phyloP scores from a whole-genome alignment of 352 stramenopile genomes.

The Phytophthora boehmeriae region DNA sequence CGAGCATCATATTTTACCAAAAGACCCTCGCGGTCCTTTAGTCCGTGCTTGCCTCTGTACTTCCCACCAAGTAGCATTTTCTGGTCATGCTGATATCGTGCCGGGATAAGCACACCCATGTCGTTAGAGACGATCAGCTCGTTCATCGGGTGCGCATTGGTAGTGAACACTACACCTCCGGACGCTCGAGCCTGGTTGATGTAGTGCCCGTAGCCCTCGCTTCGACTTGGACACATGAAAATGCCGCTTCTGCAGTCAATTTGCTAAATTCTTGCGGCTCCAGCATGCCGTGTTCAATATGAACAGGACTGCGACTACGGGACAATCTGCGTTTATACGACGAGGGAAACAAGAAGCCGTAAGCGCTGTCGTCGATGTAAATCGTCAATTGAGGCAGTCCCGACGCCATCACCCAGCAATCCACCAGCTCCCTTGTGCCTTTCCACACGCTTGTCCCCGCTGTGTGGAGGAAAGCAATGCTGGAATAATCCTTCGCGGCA shows the following conservation, averaged over 20 bases:
- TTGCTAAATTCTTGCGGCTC: conserved; percentile 37
- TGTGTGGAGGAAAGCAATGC: conserved; percentile 37
- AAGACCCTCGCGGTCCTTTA: conserved; percentile 16
- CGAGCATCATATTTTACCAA: conserved; percentile 7
- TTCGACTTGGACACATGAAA: conserved; percentile 57
- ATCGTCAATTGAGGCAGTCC: conserved; percentile 45
- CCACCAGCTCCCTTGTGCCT: conserved; percentile 38
- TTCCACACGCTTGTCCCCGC: conserved; percentile 41
- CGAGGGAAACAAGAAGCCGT: conserved; percentile 18
- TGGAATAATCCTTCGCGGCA: conserved; percentile 28
- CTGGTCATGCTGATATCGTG: conserved; percentile 1
- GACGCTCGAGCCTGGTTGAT: conserved; percentile 56
- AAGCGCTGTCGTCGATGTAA: conserved; percentile 41
- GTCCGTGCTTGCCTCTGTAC: conserved; percentile 18
- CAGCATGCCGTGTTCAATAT: conserved; percentile 33
- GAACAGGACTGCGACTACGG: conserved; percentile 21
- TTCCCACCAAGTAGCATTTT: conserved; percentile 29
- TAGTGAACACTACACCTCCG: conserved; percentile 44
- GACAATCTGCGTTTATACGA: conserved; percentile 17
- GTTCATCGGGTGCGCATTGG: conserved; percentile 55
- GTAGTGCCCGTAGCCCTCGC: conserved; percentile 65
- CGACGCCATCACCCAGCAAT: conserved; percentile 46
- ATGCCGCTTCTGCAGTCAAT: conserved; percentile 41
- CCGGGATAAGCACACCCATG: conserved; percentile 38
- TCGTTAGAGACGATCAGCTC: conserved; percentile 43